Evolutionary conservation across 768 basidiomycete genomes (phyloP).

Genomic region (Russula dissimulans): DNA sequence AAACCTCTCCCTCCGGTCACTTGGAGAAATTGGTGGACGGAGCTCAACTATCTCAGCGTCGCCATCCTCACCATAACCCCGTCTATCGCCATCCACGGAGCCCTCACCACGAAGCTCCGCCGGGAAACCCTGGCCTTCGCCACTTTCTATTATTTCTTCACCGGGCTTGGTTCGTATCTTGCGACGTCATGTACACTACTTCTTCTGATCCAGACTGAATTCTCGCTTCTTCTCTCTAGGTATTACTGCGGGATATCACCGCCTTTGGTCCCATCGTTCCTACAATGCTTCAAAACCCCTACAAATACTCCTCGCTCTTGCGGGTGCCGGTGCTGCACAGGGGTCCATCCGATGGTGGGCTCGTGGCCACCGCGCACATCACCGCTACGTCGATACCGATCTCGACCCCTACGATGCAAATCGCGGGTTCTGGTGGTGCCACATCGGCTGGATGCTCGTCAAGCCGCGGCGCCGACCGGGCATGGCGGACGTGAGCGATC

Average conservation of each 20-base stretch:
- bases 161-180: slow-evolving; percentile 62
- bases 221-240: slow-evolving; percentile 30
- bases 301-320: slow-evolving; percentile 74
- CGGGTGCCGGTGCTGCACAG: slow-evolving; percentile 75
- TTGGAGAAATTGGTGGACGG: slow-evolving; percentile 36
- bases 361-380: slow-evolving; percentile 91
- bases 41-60: slow-evolving; percentile 72
- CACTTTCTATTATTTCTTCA: slow-evolving; percentile 62
- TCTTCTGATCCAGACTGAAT: not conserved
- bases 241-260: slow-evolving; percentile 90
- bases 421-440: slow-evolving; percentile 77
- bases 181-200: slow-evolving; percentile 7
- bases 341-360: slow-evolving; percentile 97
- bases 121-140: slow-evolving; percentile 64
- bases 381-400: slow-evolving; percentile 93
- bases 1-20: slow-evolving; percentile 40
- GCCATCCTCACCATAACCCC: slow-evolving; percentile 30
- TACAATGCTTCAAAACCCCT: slow-evolving; percentile 84
- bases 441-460: slow-evolving; percentile 87
- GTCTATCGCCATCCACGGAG: slow-evolving; percentile 42
- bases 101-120: slow-evolving; percentile 49
- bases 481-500: slow-evolving; percentile 79
- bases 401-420: slow-evolving; percentile 91
- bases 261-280: slow-evolving; percentile 89
- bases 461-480: slow-evolving; percentile 60